Conservation (phyloP, 176 grass and related monocot genomes). For the Guadua angustifolia region DNA sequence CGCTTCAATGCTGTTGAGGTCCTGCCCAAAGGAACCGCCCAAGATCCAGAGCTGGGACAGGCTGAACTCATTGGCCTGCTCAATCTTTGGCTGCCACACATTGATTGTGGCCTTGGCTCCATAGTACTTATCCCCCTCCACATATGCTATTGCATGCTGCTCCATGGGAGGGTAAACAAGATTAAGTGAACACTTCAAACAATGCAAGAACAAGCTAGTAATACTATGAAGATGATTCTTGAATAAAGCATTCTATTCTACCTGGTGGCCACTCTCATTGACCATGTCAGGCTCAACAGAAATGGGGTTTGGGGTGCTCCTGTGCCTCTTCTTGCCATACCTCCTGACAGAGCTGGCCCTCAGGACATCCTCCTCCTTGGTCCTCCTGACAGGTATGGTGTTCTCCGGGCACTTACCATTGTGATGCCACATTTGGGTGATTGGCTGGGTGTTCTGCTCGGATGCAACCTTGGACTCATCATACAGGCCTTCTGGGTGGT, state of each 20-base stretch:
- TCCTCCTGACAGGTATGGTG: conserved; percentile 71
- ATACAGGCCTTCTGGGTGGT: conserved; percentile 69
- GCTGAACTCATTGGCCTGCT: conserved; percentile 84
- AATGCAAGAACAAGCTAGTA: conserved; percentile 5
- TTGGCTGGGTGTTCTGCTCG: conserved; percentile 37
- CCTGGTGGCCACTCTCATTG: conserved; percentile 87
- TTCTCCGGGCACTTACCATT: conserved; percentile 62
- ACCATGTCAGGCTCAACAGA: conserved; percentile 67
- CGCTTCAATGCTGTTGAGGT: conserved; percentile 93
- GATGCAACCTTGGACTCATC: conserved; percentile 64
- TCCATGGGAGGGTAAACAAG: conserved; percentile 13
- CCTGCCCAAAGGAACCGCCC: conserved; percentile 79
- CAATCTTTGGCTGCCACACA: conserved; percentile 86
- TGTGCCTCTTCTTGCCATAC: conserved; percentile 69
- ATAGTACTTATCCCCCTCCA: conserved; percentile 82
- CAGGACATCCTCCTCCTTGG: conserved; percentile 62
- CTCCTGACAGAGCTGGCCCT: conserved; percentile 69
- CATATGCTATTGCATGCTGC: conserved; percentile 88
- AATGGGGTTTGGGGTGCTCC: conserved; percentile 54
- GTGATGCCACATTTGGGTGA: conserved; percentile 68
- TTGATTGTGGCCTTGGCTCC: conserved; percentile 91
- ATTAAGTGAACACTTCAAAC: conserved; percentile 14
- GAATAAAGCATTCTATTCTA: conserved; percentile 34
- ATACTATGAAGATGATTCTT: background rate
- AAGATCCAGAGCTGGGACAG: conserved; percentile 91